Evolutionary conservation across 257 asterid species (phyloP).

Genomic region (Sherardia arvensis): DNA sequence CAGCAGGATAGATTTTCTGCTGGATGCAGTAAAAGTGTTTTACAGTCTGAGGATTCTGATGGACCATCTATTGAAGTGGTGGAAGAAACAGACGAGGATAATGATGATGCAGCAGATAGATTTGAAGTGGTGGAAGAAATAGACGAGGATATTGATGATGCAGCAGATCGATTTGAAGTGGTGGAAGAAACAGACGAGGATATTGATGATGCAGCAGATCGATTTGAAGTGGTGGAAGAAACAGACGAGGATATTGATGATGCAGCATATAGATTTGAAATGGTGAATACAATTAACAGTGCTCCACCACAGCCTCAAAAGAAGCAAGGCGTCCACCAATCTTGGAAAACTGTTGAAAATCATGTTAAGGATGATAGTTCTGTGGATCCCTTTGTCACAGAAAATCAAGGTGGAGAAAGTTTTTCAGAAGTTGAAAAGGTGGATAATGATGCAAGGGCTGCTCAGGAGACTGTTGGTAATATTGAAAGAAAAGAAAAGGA

Average conservation of each 20-base stretch:
- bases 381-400: slow-evolving; percentile 8
- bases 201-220: slow-evolving; percentile 8
- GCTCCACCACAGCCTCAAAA: slow-evolving; percentile 9
- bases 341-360: slow-evolving; percentile 1
- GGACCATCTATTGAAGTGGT: slow-evolving; percentile 1
- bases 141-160: slow-evolving; percentile 13
- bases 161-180: slow-evolving; percentile 12
- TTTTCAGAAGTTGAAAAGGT: slow-evolving; percentile 7
- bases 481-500: slow-evolving; percentile 20
- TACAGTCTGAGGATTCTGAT: slow-evolving; percentile 12
- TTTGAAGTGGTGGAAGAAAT: slow-evolving; percentile 13
- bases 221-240: slow-evolving; percentile 1
- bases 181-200: slow-evolving; percentile 10
- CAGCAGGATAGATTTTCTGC: slow-evolving; percentile 11
- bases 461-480: slow-evolving; percentile 6
- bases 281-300: slow-evolving; percentile 4
- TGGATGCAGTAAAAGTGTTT: slow-evolving; percentile 17
- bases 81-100: slow-evolving; percentile 8
- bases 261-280: slow-evolving; percentile 11
- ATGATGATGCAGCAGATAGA: slow-evolving; percentile 8
- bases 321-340: slow-evolving; percentile 8
- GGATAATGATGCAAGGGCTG: slow-evolving; percentile 6
- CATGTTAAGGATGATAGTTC: slow-evolving; percentile 1
- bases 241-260: slow-evolving; percentile 13
- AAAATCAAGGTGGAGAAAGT: slow-evolving; percentile 4